Percentiles rank a stretch among this genome's conserved stretches.
These are phyloP conservation scores for Carex kokanica DNA, from an alignment of 176 grass and related monocot genomes.

Conservation along the genomic window DNA sequence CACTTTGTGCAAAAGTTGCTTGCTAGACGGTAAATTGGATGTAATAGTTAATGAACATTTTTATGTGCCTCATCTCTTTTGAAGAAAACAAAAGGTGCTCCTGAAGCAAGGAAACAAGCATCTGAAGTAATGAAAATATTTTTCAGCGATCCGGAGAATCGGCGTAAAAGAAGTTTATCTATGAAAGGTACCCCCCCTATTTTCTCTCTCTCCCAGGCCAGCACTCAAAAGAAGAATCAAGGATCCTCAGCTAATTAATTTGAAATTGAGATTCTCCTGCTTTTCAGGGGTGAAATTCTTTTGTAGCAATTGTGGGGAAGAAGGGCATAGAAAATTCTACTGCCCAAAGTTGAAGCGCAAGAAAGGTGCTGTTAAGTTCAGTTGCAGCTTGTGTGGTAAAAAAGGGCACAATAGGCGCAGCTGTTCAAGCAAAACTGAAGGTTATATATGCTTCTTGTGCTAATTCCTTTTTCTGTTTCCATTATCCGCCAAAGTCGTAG, in stretches of 20 bases:
- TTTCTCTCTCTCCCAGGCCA: neutral
- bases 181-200: conserved; percentile 60
- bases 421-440: conserved; percentile 43
- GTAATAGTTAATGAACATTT: neutral
- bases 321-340: conserved; percentile 78
- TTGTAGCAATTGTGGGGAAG: conserved; percentile 70
- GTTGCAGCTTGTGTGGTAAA: conserved; percentile 67
- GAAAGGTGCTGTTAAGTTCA: conserved; percentile 41
- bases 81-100: conserved; percentile 71
- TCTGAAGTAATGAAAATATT: conserved; percentile 68
- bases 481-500: too few relatives aligned
- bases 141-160: conserved; percentile 74
- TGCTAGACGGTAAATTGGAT: neutral
- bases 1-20: neutral
- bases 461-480: neutral
- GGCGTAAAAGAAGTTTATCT: conserved; percentile 76
- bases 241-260: neutral
- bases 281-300: conserved; percentile 77
- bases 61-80: conserved; percentile 16
- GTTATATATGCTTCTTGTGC: neutral
- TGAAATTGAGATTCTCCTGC: neutral
- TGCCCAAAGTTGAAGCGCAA: conserved; percentile 45
- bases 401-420: conserved; percentile 70
- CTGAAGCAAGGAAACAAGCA: conserved; percentile 68
- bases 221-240: neutral